Evolutionary conservation across 768 basidiomycete genomes (phyloP).

Genomic region (Tricholoma terreum): DNA sequence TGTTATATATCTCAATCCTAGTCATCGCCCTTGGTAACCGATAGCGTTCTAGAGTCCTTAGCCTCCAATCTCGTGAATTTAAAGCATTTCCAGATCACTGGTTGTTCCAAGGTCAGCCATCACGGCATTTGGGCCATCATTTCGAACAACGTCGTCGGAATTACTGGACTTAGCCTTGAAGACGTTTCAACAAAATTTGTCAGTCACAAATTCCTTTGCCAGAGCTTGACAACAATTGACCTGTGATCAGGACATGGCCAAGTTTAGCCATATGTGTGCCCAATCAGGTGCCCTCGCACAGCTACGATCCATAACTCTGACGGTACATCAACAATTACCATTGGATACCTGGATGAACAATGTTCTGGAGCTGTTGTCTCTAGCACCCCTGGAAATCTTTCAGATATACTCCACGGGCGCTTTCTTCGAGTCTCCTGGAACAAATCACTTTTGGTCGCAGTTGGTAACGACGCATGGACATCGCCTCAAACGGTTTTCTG

Average conservation of each 20-base stretch:
- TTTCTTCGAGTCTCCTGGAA: slow-evolving; percentile 36
- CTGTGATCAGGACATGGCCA: slow-evolving; percentile 46
- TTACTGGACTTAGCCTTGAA: slow-evolving; percentile 59
- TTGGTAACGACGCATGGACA: slow-evolving; percentile 50
- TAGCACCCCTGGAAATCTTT: slow-evolving; percentile 53
- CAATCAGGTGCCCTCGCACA: slow-evolving; percentile 34
- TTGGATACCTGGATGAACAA: slow-evolving; percentile 43
- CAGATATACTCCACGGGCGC: slow-evolving; percentile 57
- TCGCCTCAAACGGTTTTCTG: slow-evolving; percentile 54
- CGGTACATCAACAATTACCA: slow-evolving; percentile 36
- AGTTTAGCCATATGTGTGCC: slow-evolving; percentile 40
- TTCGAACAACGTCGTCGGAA: slow-evolving; percentile 39
- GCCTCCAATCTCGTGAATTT: slow-evolving; percentile 49
- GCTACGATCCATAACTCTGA: slow-evolving; percentile 58
- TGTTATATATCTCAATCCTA: slow-evolving; percentile 22
- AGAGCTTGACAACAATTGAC: not conserved
- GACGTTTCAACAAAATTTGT: slow-evolving; percentile 62
- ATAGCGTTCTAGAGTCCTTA: slow-evolving; percentile 48
- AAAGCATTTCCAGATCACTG: slow-evolving; percentile 57
- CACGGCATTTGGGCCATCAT: slow-evolving; percentile 53
- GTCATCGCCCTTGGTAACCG: slow-evolving; percentile 59
- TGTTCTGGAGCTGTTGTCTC: slow-evolving; percentile 40
- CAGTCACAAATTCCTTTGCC: slow-evolving; percentile 9
- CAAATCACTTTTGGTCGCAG: slow-evolving; percentile 47
- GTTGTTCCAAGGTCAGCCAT: slow-evolving; percentile 69